A percentile compares a stretch with the other conserved stretches of the same genome.
Conservation (phyloP, 2,329 filamentous ascomycete genomes). For the Diplodia seriata region DNA sequence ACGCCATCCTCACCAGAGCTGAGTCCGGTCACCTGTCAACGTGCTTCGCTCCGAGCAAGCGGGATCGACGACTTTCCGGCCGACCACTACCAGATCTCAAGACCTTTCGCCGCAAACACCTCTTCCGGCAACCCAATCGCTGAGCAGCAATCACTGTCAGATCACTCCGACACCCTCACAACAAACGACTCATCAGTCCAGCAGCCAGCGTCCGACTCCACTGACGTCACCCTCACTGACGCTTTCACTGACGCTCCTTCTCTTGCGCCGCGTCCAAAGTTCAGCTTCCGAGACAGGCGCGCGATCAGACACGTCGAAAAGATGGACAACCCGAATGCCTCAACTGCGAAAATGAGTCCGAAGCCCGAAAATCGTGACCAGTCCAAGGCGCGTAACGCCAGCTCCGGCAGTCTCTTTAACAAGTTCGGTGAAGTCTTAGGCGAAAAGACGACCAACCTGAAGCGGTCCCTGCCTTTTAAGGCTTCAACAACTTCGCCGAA, state of each 20-base stretch:
- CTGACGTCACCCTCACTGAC: conserved; percentile 6
- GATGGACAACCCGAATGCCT: background rate
- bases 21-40: conserved; percentile 9
- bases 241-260: background rate
- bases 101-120: background rate
- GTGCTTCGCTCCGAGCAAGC: background rate
- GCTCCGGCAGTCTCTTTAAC: background rate
- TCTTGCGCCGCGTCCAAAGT: background rate
- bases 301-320: background rate
- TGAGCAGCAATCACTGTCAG: conserved; percentile 9
- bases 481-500: background rate
- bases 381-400: background rate
- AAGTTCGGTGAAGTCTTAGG: background rate
- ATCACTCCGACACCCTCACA: background rate
- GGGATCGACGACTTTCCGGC: background rate
- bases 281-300: background rate
- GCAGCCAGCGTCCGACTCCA: background rate
- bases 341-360: background rate
- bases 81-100: background rate
- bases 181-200: background rate
- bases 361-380: no score
- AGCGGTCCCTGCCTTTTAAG: background rate
- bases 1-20: conserved; percentile 9
- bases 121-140: background rate
- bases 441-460: conserved; percentile 17